Evolutionary conservation across 345 rosid species (phyloP), one percentile per base, ranked within the genome.

Genomic region (Populus alba): DNA sequence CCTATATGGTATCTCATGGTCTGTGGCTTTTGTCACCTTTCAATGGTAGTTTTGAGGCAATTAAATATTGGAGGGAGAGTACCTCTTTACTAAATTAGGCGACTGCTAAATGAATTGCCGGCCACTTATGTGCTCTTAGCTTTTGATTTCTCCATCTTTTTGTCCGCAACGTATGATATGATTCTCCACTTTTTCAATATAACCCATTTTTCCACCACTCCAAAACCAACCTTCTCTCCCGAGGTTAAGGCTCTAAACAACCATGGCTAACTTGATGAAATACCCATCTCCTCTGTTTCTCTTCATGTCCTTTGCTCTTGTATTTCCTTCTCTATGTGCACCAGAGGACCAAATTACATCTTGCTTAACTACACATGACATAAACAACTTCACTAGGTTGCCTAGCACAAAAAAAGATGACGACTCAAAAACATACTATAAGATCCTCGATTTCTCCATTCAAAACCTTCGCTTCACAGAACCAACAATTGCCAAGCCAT

Each of bases 331-430:
- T 63, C 47, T 62, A 6, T 67, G 53, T 45, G 66, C 70, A 20
- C 15, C 77, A 17, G 23, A 61, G 63, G 35, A 80, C 79, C 77
- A 79, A 8, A 55, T 91, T 31, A 70, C 76, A 39, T 79, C 86
- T 10, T 91, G 95, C 71, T 83, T 91, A 70, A 59, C 72, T 13
- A 66, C 2, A 9, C 77, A 84, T 29, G 68, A 73, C 8, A 78
- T 89, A 47, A 79, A 59, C 53, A 89, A 91, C 83, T 89, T 89
- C 77, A 85, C 91, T 70, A 75, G 70, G 2, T 81, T 83, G 68
- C 86, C 89, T 23, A 73, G 23, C 70, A 38, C 45, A 8, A 55
- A 77, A 37, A 73, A 78, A 12, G 53, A 47, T 47, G 53, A 47
- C 9, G 72, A 85, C 27, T 70, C 85, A 10, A 38, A 78, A 16